These are phyloP conservation scores for Agroathelia rolfsii DNA, from an alignment of 1,284 basidiomycete genomes.

Conservation along the genomic window DNA sequence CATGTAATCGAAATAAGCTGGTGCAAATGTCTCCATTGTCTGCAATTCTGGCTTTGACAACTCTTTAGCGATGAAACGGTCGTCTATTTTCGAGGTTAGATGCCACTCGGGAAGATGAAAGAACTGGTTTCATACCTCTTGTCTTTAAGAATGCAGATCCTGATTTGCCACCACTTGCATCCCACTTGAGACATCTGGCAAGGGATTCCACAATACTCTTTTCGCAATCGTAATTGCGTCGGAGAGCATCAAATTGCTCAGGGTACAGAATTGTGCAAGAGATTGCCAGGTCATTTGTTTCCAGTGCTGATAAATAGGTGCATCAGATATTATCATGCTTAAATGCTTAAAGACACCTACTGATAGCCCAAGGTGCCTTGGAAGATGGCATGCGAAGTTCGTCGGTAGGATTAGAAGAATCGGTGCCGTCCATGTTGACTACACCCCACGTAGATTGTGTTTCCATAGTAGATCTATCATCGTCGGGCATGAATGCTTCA, in stretches of 20 bases:
- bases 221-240: constrained; percentile 88
- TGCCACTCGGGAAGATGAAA: constrained; percentile 4
- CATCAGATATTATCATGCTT: constrained; percentile 9
- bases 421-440: constrained; percentile 64
- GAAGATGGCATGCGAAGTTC: constrained; percentile 69
- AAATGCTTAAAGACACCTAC: constrained; percentile 30
- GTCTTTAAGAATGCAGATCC: constrained; percentile 97
- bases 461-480: constrained; percentile 69
- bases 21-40: constrained; percentile 94
- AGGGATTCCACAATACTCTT: constrained; percentile 90
- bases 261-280: constrained; percentile 94
- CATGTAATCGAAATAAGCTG: constrained; percentile 97
- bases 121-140: constrained; percentile 44
- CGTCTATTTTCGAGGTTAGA: constrained; percentile 55
- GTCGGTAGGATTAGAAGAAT: constrained; percentile 61
- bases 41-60: constrained; percentile 88
- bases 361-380: constrained; percentile 70
- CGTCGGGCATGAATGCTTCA: constrained; percentile 81
- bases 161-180: constrained; percentile 92
- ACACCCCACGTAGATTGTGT: constrained; percentile 82
- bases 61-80: constrained; percentile 97
- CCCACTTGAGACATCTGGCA: constrained; percentile 93
- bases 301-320: constrained; percentile 56
- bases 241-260: constrained; percentile 93
- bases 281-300: constrained; percentile 86